Evolutionary conservation across 495 filamentous ascomycete genomes (phyloP).

Genomic region (Xylaria cubensis): DNA sequence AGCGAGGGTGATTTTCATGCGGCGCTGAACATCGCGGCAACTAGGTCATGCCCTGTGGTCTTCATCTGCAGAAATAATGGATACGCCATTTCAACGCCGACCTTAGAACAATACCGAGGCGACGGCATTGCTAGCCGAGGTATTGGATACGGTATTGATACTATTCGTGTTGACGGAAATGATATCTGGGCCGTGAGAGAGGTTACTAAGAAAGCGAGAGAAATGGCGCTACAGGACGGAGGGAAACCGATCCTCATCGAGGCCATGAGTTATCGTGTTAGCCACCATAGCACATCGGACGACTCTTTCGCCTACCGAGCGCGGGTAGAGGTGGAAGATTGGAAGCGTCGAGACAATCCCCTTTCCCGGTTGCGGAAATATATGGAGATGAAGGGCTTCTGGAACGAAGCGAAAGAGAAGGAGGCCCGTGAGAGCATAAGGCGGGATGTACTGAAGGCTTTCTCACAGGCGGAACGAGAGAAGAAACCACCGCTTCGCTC

Average conservation of each 20-base stretch:
- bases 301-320: conserved; percentile 97
- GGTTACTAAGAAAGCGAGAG: conserved; percentile 77
- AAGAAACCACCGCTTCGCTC: conserved; percentile 81
- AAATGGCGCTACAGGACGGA: conserved; percentile 76
- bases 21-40: conserved; percentile 94
- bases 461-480: conserved; percentile 84
- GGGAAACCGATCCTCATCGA: conserved; percentile 87
- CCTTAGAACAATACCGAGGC: conserved; percentile 93
- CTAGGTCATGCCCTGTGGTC: conserved; percentile 85
- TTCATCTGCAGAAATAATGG: conserved; percentile 99
- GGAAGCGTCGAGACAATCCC: conserved; percentile 95
- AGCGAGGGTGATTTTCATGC: conserved; percentile 98
- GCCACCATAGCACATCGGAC: conserved; percentile 96
- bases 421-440: conserved; percentile 70
- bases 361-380: conserved; percentile 91
- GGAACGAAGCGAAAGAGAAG: conserved; percentile 85
- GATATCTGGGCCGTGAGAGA: conserved; percentile 94
- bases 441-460: conserved; percentile 81
- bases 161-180: conserved; percentile 95
- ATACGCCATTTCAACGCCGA: conserved; percentile 93
- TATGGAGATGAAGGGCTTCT: conserved; percentile 79
- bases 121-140: conserved; percentile 95
- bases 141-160: conserved; percentile 97
- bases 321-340: conserved; percentile 93
- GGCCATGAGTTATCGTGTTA: conserved; percentile 97